Base-by-base conservation (phyloP, 352 stramenopile species). In the Chloridella minuta region DNA sequence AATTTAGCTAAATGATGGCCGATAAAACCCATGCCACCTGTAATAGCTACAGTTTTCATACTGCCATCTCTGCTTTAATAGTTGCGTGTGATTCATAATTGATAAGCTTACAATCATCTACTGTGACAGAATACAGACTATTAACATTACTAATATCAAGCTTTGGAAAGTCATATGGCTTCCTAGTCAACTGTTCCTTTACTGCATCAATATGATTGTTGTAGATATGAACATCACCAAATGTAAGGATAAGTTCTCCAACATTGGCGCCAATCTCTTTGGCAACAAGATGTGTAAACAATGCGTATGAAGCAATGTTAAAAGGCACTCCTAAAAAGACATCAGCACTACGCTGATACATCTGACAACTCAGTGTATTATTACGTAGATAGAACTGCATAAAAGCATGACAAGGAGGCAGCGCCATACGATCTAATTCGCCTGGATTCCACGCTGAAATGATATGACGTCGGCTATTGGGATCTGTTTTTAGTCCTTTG, bases 321-420 rank as follows among this genome's bases (percentile, higher is more conserved):
- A 99, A 99, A 2, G 97, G 97, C 28, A 99, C 96, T 2, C 97
- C 97, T 24, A 99, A 92, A 2, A 96, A 96, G 94, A 99, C 98
- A 89, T 99, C 97, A n/a, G 94, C 95, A 83, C 93, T 98, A 21
- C 97, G 93, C 91, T 99, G 96, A 89, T 99, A 99, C 97, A 99
- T 98, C 88, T 89, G 89, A 89, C 92, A 95, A 16, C 89, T 93
- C 2, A 96, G 87, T 89, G 95, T 92, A 52, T 92, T 92, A 80
- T 93, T 91, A 52, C 89, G 90, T 66, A 93, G 92, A 89, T 95
- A 97, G 87, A 97, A 96, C 89, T 96, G 51, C 2, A 4, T 2
- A 24, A 24, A 83, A 4, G 2, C 0, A 91, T 99, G 97, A 90
- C 97, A 99, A 22, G 97, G 97, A 40, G 97, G 97, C 28, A 99